phyloP scores from a whole-genome alignment of 345 rosid genomes.

The Camelina sativa region DNA sequence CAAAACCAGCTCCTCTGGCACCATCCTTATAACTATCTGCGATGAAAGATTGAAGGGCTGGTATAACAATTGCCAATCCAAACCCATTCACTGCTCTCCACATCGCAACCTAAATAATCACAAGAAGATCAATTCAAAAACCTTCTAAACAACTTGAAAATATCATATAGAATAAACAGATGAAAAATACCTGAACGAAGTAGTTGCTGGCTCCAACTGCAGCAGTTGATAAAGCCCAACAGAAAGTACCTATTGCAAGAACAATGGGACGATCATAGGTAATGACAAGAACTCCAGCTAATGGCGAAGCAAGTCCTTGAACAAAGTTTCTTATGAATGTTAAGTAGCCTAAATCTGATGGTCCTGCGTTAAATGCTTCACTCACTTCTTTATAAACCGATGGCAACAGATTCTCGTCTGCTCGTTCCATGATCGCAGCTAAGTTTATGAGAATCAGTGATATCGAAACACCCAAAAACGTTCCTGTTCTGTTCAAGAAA shows the following conservation, averaged over 20 bases:
- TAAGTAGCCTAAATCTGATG: conserved; percentile 92
- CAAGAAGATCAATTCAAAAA: background rate
- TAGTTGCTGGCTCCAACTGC: conserved; percentile 84
- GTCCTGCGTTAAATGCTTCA: conserved; percentile 91
- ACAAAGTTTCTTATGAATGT: conserved; percentile 95
- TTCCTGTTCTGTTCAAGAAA: conserved; percentile 61
- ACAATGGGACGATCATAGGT: conserved; percentile 88
- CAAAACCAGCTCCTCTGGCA: conserved; percentile 90
- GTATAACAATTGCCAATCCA: conserved; percentile 95
- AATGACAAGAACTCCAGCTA: conserved; percentile 85
- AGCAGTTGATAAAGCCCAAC: conserved; percentile 97
- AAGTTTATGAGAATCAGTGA: conserved; percentile 86
- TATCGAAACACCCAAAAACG: conserved; percentile 77
- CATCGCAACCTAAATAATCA: conserved; percentile 58
- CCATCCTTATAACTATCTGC: conserved; percentile 92
- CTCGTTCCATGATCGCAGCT: conserved; percentile 95
- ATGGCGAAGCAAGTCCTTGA: conserved; percentile 84
- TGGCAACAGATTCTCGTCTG: conserved; percentile 95
- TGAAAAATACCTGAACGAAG: conserved; percentile 61
- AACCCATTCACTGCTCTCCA: conserved; percentile 99
- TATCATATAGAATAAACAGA: no score
- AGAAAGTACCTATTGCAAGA: conserved; percentile 84
- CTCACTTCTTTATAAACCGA: conserved; percentile 98
- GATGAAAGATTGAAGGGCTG: conserved; percentile 93
- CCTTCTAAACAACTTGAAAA: background rate